phyloP scores from a whole-genome alignment of 345 rosid species.

The Erysimum cheiranthoides region DNA sequence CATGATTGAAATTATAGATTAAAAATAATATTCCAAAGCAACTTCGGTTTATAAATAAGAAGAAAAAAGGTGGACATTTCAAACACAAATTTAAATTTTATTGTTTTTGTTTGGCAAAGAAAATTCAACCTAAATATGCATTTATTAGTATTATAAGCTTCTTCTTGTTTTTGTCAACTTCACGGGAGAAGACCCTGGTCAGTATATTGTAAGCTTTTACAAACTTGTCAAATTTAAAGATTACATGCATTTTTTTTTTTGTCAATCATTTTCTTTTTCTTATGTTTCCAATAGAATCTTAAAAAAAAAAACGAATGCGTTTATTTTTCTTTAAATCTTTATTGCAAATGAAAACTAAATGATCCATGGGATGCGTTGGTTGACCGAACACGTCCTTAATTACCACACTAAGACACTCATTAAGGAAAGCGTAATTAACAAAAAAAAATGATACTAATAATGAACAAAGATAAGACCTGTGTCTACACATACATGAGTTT shows the following conservation, averaged over 20 bases:
- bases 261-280: too few relatives aligned
- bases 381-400: background rate
- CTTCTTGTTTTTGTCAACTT: too few relatives aligned
- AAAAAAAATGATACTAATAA: background rate
- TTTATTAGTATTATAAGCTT: background rate
- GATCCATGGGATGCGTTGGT: background rate
- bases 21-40: background rate
- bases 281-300: too few relatives aligned
- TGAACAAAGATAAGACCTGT: background rate
- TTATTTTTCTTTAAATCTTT: too few relatives aligned
- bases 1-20: background rate
- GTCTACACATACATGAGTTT: background rate
- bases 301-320: too few relatives aligned
- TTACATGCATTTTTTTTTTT: too few relatives aligned
- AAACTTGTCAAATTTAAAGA: too few relatives aligned
- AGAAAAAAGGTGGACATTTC: background rate
- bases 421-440: too few relatives aligned
- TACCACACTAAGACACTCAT: too few relatives aligned
- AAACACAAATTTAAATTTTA: background rate
- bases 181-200: too few relatives aligned
- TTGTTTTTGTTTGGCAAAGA: background rate
- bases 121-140: background rate
- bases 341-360: background rate
- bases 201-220: background rate
- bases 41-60: background rate